These are phyloP conservation scores for Endogone sp. DNA, from an alignment of 192 early-diverging fungal genomes.

Conservation along the genomic window DNA sequence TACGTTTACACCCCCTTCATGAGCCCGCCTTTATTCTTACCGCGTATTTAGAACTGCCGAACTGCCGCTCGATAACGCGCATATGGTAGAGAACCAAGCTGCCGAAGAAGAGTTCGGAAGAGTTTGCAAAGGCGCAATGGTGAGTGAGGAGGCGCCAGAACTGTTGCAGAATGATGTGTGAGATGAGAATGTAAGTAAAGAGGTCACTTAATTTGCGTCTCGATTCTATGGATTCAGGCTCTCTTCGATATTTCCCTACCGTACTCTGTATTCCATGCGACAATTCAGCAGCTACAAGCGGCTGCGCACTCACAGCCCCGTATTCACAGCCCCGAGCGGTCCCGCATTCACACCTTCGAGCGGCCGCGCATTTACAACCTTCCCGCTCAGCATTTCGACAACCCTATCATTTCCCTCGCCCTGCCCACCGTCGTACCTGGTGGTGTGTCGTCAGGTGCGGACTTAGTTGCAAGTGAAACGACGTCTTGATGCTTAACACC, in stretches of 20 bases:
- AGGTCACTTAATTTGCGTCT: too few relatives aligned
- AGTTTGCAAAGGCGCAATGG: conserved; percentile 49
- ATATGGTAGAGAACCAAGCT: conserved; percentile 54
- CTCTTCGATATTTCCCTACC: too few relatives aligned
- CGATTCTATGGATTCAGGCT: too few relatives aligned
- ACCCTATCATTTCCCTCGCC: neutral
- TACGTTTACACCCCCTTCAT: neutral
- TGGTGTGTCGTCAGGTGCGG: conserved; percentile 57
- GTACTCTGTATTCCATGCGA: too few relatives aligned
- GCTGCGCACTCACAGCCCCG: too few relatives aligned
- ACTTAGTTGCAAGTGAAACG: conserved; percentile 48
- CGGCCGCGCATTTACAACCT: too few relatives aligned
- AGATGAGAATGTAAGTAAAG: neutral
- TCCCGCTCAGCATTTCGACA: too few relatives aligned
- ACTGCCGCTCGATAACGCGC: conserved; percentile 56
- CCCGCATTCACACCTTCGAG: too few relatives aligned
- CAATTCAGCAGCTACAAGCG: too few relatives aligned
- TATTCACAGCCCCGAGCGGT: too few relatives aligned
- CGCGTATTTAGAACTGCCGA: conserved; percentile 57
- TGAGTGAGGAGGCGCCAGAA: conserved; percentile 60
- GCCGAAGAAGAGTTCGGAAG: conserved; percentile 58
- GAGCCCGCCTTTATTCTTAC: conserved; percentile 21
- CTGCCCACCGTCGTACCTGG: conserved; percentile 41
- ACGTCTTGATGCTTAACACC: conserved; percentile 47
- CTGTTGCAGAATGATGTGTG: conserved; percentile 15